Evolutionary conservation across 495 filamentous ascomycete species (phyloP).

Genomic region (Hypoxylon cercidicola): DNA sequence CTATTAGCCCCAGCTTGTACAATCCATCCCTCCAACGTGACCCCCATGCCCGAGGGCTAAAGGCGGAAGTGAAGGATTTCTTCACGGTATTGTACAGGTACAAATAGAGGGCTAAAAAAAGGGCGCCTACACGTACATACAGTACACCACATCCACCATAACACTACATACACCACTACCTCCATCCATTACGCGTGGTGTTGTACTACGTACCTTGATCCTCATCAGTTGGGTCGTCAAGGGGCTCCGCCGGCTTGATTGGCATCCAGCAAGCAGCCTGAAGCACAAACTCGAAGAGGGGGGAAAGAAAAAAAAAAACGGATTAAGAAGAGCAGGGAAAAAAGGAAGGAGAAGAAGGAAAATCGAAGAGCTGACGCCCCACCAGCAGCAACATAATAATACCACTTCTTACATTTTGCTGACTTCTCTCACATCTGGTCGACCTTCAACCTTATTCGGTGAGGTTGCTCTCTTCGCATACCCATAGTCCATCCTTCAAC

Average conservation of each 20-base stretch:
- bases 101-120: conserved; percentile 24
- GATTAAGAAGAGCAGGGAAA: not conserved
- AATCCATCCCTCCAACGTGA: conserved; percentile 47
- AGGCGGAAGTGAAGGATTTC: conserved; percentile 34
- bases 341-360: conserved; percentile 7
- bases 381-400: conserved; percentile 37
- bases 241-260: conserved; percentile 33
- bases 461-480: conserved; percentile 11
- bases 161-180: not conserved
- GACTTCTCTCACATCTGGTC: conserved; percentile 14
- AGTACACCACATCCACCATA: no score
- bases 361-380: conserved; percentile 32
- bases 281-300: conserved; percentile 39
- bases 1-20: conserved; percentile 46
- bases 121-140: conserved; percentile 24
- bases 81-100: conserved; percentile 37
- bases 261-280: conserved; percentile 38
- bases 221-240: conserved; percentile 37
- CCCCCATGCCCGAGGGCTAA: conserved; percentile 41
- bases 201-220: conserved; percentile 33
- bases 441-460: conserved; percentile 30
- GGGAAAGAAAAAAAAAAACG: not conserved
- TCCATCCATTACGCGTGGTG: conserved; percentile 23
- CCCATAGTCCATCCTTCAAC: conserved; percentile 8
- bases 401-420: not conserved